phyloP scores from a whole-genome alignment of 441 rosid species.

The Pelargonium myrrhifolium region DNA sequence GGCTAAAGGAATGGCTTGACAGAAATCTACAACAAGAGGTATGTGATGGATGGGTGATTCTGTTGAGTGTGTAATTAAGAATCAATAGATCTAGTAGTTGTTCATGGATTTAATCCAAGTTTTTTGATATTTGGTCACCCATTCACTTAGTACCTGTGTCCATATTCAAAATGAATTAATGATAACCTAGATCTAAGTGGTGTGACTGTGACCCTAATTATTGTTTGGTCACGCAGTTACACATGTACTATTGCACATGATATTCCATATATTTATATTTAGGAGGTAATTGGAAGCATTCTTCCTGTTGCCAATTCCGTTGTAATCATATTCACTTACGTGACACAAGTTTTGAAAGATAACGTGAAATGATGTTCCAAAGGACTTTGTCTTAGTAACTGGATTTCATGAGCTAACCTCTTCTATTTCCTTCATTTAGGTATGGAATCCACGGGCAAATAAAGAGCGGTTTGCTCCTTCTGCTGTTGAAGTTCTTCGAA shows the following conservation, averaged over 20 bases:
- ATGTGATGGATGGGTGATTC: not conserved
- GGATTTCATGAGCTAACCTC: constrained; percentile 1
- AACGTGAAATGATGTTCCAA: not conserved
- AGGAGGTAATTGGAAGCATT: too few relatives aligned
- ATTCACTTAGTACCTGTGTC: too few relatives aligned
- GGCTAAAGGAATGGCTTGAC: constrained; percentile 62
- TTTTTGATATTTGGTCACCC: too few relatives aligned
- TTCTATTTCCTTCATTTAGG: constrained; percentile 30
- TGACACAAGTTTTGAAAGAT: not conserved
- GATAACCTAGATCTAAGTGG: too few relatives aligned
- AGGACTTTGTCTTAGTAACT: too few relatives aligned
- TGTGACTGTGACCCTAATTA: too few relatives aligned
- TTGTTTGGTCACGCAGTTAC: too few relatives aligned
- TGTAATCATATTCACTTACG: not conserved
- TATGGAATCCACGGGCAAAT: constrained; percentile 54
- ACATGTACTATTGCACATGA: too few relatives aligned
- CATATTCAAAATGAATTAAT: too few relatives aligned
- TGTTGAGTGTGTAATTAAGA: not conserved
- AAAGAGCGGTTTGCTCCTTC: constrained; percentile 55
- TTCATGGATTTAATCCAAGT: too few relatives aligned
- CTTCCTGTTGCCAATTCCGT: too few relatives aligned
- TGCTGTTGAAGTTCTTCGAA: constrained; percentile 54
- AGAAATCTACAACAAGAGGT: constrained; percentile 69
- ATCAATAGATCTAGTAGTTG: not conserved
- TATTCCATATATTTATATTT: too few relatives aligned